Percentiles rank a stretch among this genome's conserved stretches.
These are phyloP conservation scores for Mallotus nudiflorus DNA, from an alignment of 345 rosid species.

Conservation along the genomic window DNA sequence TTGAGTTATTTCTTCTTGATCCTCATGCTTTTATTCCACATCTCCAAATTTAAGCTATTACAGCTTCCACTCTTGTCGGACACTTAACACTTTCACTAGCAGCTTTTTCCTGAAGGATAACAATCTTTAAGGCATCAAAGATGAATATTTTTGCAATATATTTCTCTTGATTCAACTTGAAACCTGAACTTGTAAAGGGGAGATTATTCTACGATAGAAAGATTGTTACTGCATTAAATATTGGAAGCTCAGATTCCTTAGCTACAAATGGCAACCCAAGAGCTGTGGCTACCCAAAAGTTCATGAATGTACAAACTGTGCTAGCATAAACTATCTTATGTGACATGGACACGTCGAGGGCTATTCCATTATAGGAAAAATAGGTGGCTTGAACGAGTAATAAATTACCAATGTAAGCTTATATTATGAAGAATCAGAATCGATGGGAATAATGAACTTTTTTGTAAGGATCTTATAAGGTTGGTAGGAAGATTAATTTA, in stretches of 20 bases:
- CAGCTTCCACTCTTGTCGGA: slow-evolving; percentile 16
- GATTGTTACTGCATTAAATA: slow-evolving; percentile 9
- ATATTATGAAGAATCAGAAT: too few species aligned
- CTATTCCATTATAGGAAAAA: too few species aligned
- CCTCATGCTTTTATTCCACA: slow-evolving; percentile 2
- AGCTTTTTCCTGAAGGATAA: background rate
- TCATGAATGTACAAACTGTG: slow-evolving; percentile 12
- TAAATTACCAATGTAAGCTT: too few species aligned
- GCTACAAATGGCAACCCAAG: background rate
- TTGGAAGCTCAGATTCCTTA: background rate
- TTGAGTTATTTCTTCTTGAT: background rate
- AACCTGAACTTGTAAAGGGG: background rate
- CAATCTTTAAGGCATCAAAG: slow-evolving; percentile 10
- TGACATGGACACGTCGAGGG: too few species aligned
- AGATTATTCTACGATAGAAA: slow-evolving; percentile 17
- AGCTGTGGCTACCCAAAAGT: slow-evolving; percentile 20
- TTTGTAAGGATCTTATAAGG: too few species aligned
- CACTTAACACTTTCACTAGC: background rate
- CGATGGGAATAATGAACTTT: too few species aligned
- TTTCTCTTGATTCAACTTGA: background rate
- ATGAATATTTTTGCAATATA: slow-evolving; percentile 13
- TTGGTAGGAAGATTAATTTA: too few species aligned
- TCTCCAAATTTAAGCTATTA: slow-evolving; percentile 6
- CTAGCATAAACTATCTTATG: slow-evolving; percentile 25
- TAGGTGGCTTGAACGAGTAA: too few species aligned